These are phyloP conservation scores for Geotrichum fermentans DNA, from an alignment of 1,139 yeast species.

Conservation along the genomic window DNA sequence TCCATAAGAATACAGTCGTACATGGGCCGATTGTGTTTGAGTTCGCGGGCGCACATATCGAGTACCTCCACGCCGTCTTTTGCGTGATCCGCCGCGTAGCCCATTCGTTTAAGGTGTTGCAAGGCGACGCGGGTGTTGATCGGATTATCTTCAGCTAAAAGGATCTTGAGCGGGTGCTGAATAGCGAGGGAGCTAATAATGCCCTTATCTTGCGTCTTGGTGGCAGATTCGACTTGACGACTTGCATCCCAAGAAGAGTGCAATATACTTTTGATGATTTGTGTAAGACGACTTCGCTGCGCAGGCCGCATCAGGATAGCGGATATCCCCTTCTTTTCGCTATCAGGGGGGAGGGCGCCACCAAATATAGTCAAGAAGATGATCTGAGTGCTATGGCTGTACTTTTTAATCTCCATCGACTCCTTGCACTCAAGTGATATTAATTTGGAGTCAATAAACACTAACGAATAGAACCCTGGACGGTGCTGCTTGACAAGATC, in stretches of 20 bases:
- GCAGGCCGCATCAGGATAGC: constrained; percentile 31
- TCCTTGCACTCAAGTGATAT: constrained; percentile 25
- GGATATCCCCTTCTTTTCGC: constrained; percentile 29
- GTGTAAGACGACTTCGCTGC: constrained; percentile 28
- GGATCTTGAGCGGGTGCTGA: constrained; percentile 43
- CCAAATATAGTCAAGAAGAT: constrained; percentile 32
- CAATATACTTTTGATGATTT: constrained; percentile 28
- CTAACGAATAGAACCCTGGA: constrained; percentile 24
- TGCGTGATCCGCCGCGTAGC: constrained; percentile 53
- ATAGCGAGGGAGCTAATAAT: constrained; percentile 33
- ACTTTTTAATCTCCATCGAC: constrained; percentile 21
- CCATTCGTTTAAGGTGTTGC: constrained; percentile 49
- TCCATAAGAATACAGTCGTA: constrained; percentile 53
- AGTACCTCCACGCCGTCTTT: constrained; percentile 52
- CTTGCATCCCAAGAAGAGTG: constrained; percentile 26
- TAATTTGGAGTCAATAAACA: constrained; percentile 30
- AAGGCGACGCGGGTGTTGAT: constrained; percentile 50
- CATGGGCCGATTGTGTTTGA: constrained; percentile 34
- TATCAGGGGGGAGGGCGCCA: constrained; percentile 27
- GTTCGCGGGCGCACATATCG: constrained; percentile 39
- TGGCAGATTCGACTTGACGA: constrained; percentile 26
- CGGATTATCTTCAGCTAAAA: constrained; percentile 52
- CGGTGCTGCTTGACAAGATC: not conserved
- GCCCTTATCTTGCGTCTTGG: constrained; percentile 25
- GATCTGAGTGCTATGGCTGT: constrained; percentile 26